Evolutionary conservation across 2,329 filamentous ascomycete species (phyloP), one percentile per base, ranked within the genome.

Genomic region (Epichloe brachyelytri): DNA sequence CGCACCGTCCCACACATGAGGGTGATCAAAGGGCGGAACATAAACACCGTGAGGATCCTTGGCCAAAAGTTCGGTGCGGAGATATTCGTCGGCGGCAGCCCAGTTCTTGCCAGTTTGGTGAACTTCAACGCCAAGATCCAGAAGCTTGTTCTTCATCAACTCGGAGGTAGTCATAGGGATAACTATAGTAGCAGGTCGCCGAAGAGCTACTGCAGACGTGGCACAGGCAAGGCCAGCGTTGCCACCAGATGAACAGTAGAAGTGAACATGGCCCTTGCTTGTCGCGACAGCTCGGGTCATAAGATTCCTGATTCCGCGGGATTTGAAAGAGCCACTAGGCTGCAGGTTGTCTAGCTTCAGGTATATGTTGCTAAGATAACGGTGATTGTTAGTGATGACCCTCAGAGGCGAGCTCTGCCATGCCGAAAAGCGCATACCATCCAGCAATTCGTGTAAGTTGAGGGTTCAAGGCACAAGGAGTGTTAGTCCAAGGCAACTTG

Each of bases 331-430:
- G 56, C 86, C 86, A 20, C 84, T 85, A 4, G 88, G 88, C 62
- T 95, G 88, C 50, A 89, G 78, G 63, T 86, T 87, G 60, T 94
- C 88, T 55, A 93, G 79, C 67, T 94, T 94, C 61, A 94, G 80
- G 66, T 86, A 87, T 65, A 94, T 80, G 70, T 85, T 83, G 71
- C 86, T 77, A 26, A 4, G 15, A 14, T 17, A 39, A 33, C 41
- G 11, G 26, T 19, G 15, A 37, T 19, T 46, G 43, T 53, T 5
- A 53, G 48, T 38, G 7, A 39, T 4, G 22, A 3, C 10, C 12
- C 17, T 30, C 36, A 40, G 20, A 14, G 10, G 34, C 30, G 7
- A 37, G 20, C 6, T 12, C 41, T 20, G 15, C 15, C 19, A 46
- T 37, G 36, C 2, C 3, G 15, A 8, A 10, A 12, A 51, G 19